Conservation (phyloP, 345 rosid genomes). For the Pistacia vera region DNA sequence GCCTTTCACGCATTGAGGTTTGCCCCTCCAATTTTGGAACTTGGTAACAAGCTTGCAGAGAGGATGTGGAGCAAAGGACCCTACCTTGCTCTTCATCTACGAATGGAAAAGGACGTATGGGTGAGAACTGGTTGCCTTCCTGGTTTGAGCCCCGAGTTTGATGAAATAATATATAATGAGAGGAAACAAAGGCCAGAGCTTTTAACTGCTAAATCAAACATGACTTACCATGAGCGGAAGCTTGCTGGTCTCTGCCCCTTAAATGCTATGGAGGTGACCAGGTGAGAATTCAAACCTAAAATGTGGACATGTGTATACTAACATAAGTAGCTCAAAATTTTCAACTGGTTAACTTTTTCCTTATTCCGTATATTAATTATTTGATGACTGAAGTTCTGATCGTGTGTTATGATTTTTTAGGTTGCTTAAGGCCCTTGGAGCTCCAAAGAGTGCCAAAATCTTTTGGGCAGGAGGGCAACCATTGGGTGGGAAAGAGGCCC, state of each 20-base stretch:
- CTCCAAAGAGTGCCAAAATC: constrained; percentile 65
- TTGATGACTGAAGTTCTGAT: neutral
- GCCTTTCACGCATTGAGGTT: constrained; percentile 85
- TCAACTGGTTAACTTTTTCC: neutral
- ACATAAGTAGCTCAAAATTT: neutral
- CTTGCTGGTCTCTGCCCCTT: constrained; percentile 93
- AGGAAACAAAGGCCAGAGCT: constrained; percentile 87
- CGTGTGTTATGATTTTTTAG: constrained; percentile 33
- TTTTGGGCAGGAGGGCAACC: constrained; percentile 99
- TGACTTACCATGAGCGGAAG: constrained; percentile 78
- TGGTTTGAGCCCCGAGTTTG: constrained; percentile 73
- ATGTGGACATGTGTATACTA: neutral
- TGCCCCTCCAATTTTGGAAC: constrained; percentile 64
- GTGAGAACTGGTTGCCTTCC: constrained; percentile 95
- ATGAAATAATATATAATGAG: constrained; percentile 69
- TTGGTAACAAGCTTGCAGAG: constrained; percentile 77
- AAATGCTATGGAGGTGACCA: constrained; percentile 82
- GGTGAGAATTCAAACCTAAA: constrained; percentile 40
- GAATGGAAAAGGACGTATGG: constrained; percentile 95
- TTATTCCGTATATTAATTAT: neutral
- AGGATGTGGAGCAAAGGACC: constrained; percentile 90
- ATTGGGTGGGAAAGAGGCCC: constrained; percentile 78
- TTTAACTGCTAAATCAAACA: constrained; percentile 78
- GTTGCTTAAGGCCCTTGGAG: constrained; percentile 94
- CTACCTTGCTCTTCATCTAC: constrained; percentile 85